Base-by-base conservation (phyloP, 371 early-diverging fungal genomes). In the Zychaea mexicana region DNA sequence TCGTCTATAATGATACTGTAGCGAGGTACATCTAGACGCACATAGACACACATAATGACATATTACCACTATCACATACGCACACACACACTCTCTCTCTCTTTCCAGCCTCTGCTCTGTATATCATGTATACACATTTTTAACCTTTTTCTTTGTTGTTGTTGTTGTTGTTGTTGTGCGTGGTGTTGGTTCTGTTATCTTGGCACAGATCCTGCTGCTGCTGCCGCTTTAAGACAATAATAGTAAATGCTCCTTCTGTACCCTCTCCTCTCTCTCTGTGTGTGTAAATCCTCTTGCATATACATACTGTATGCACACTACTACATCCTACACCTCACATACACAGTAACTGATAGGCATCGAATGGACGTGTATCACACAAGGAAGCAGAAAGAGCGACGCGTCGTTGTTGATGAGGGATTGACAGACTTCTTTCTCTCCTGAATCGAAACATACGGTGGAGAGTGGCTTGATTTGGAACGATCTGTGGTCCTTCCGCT, bases 401-500 rank as follows among this genome's bases (percentile, higher is more conserved):
- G 42, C 42, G 42, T 42, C 4, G 4, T 12, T 42, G 17, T 42
- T 42, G 4, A 12, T 15, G 2, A 42, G 15, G n/a, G 42, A 42
- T 42, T 42, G 42, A 1, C 42, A 42, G 5, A 42, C 36, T 0
- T 36, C 15, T 46, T 19, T 53, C 28, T 31, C 57, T 15, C 42
- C 8, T 15, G 42, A 15, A 42, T 7, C 13, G n/a, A 42, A 15
- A 42, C 13, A 2, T 36, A 8, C 8, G 15, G 15, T 36, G 8
- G 36, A 8, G 4, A 42, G 42, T 42, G 42, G 38, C 21, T 47
- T 53, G 47, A 47, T 61, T 61, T 52, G 52, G 61, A 36, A 36
- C 53, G 53, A 52, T 61, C 61, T 61, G 61, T 36, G 32, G 52
- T 52, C 24, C 27, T 49, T 61, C 53, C 26, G 61, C 61, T 38